A percentile compares a stretch with the other conserved stretches of the same genome.
Evolutionary conservation across 495 filamentous ascomycete genomes (phyloP).

Genomic region (Penicillium salamii): DNA sequence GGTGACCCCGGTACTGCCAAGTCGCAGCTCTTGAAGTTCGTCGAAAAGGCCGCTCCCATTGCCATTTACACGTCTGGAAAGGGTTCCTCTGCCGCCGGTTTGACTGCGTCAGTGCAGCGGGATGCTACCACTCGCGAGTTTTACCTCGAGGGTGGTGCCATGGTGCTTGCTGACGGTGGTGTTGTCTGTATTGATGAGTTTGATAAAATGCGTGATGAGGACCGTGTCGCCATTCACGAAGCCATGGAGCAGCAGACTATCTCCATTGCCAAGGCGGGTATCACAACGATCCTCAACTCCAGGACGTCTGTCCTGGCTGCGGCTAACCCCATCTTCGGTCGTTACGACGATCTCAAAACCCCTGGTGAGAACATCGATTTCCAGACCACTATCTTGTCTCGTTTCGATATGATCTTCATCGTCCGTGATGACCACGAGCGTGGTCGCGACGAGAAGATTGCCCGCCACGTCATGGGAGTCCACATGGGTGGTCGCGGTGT

Average conservation of each 20-base stretch:
- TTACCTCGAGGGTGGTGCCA: conserved; percentile 96
- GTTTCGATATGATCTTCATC: conserved; percentile 99
- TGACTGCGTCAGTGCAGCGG: conserved; percentile 95
- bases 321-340: conserved; percentile 95
- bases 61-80: conserved; percentile 99
- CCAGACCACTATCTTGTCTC: conserved; percentile 96
- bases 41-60: conserved; percentile 93
- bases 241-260: conserved; percentile 99
- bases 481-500: conserved; percentile 88
- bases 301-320: conserved; percentile 93
- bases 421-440: conserved; percentile 94
- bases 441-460: conserved; percentile 86
- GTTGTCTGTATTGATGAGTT: conserved; percentile 99
- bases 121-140: conserved; percentile 92
- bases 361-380: conserved; percentile 99
- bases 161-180: conserved; percentile 97
- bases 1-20: conserved; percentile 99
- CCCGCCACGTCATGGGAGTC: conserved; percentile 95
- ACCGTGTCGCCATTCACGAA: conserved; percentile 98
- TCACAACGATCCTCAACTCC: conserved; percentile 97
- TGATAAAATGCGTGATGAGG: conserved; percentile 99
- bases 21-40: conserved; percentile 95
- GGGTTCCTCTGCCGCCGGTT: conserved; percentile 95
- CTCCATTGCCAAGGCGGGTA: conserved; percentile 98
- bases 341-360: conserved; percentile 96